Evolutionary conservation across 345 rosid genomes (phyloP).

Genomic region (Stellera chamaejasme): DNA sequence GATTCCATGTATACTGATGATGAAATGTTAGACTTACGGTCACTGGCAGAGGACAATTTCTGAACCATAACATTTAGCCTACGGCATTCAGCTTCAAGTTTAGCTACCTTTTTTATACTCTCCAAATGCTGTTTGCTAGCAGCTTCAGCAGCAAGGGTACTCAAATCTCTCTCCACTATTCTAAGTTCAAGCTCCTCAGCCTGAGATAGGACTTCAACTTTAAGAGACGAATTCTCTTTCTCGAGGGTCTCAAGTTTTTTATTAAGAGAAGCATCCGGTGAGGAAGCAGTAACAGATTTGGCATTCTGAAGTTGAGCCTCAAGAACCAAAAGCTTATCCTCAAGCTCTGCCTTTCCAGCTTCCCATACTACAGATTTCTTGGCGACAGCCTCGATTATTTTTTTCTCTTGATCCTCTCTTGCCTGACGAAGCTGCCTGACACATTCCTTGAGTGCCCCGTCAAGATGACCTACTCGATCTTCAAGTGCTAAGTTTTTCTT

Average conservation of each 20-base stretch:
- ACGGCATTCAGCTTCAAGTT: slow-evolving; percentile 72
- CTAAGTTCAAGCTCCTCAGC: slow-evolving; percentile 50
- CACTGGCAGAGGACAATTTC: slow-evolving; percentile 27
- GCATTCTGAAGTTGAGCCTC: slow-evolving; percentile 31
- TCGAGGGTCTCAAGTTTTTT: slow-evolving; percentile 47
- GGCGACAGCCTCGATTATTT: slow-evolving; percentile 45
- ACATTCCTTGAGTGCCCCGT: slow-evolving; percentile 94
- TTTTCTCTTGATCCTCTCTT: slow-evolving; percentile 79
- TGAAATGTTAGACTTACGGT: slow-evolving; percentile 26
- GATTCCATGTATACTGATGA: slow-evolving; percentile 51
- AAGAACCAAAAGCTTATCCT: slow-evolving; percentile 35
- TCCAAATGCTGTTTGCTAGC: slow-evolving; percentile 89
- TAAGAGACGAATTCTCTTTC: slow-evolving; percentile 58
- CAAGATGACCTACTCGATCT: slow-evolving; percentile 75
- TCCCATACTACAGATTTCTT: slow-evolving; percentile 60
- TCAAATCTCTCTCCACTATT: slow-evolving; percentile 74
- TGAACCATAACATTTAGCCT: slow-evolving; percentile 47
- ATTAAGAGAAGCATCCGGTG: slow-evolving; percentile 27
- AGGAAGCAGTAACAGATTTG: slow-evolving; percentile 22
- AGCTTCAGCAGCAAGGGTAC: slow-evolving; percentile 78
- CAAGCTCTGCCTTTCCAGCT: slow-evolving; percentile 42
- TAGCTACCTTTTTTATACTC: slow-evolving; percentile 68
- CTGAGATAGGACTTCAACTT: slow-evolving; percentile 39
- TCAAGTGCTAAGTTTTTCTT: slow-evolving; percentile 48
- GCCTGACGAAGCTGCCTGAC: slow-evolving; percentile 82